A percentile compares a stretch with the other conserved stretches of the same genome.
These are phyloP conservation scores for Citropsis articulata DNA, from an alignment of 345 rosid species.

Conservation along the genomic window DNA sequence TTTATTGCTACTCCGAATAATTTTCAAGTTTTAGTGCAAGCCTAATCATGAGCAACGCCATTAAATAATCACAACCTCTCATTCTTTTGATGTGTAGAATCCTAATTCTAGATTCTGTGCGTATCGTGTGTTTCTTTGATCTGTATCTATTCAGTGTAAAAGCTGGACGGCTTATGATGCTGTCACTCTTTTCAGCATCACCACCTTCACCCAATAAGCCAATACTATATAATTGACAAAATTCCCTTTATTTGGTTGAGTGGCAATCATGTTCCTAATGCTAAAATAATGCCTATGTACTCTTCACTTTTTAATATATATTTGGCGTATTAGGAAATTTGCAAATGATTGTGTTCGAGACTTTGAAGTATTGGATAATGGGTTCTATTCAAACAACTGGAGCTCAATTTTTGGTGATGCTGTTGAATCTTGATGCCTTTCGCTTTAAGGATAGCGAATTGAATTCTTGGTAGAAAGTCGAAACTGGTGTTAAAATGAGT, in stretches of 20 bases:
- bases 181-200: constrained; percentile 10
- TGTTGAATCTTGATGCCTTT: neutral
- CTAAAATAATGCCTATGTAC: neutral
- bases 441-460: neutral
- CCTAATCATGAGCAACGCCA: constrained; percentile 24
- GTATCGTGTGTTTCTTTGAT: neutral
- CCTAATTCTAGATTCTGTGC: constrained; percentile 9
- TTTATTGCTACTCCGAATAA: constrained; percentile 14
- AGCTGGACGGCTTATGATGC: constrained; percentile 4
- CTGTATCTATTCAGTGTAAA: neutral
- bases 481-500: neutral
- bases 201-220: neutral
- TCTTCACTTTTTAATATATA: neutral
- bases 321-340: neutral
- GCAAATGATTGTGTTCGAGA: neutral
- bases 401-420: neutral
- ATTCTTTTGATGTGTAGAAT: neutral
- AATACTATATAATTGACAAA: neutral
- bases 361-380: neutral
- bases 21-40: constrained; percentile 22
- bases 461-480: neutral
- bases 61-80: constrained; percentile 15
- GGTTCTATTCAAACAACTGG: constrained; percentile 1
- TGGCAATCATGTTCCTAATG: neutral
- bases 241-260: neutral